phyloP scores from a whole-genome alignment of 2,329 filamentous ascomycete genomes.

The Colletotrichum cuscutae region DNA sequence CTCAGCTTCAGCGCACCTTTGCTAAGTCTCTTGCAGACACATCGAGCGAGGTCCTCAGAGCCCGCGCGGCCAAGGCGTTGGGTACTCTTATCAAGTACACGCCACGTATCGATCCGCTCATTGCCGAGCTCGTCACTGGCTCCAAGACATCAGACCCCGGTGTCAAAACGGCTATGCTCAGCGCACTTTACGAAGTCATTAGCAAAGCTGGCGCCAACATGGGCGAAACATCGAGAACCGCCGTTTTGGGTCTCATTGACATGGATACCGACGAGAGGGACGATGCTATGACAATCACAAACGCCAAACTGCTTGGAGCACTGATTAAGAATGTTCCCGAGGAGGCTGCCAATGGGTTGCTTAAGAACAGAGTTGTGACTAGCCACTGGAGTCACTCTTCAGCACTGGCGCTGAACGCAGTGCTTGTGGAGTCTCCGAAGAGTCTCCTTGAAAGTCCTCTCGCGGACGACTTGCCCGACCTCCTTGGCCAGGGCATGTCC shows the following conservation, averaged over 20 bases:
- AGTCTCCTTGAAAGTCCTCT: conserved; percentile 73
- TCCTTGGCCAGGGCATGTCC: conserved; percentile 82
- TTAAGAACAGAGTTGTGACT: conserved; percentile 82
- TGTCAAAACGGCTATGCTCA: conserved; percentile 95
- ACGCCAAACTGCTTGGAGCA: conserved; percentile 88
- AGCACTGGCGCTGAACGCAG: conserved; percentile 87
- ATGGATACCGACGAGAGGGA: conserved; percentile 81
- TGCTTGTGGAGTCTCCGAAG: conserved; percentile 82
- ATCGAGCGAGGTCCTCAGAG: conserved; percentile 87
- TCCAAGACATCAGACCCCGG: conserved; percentile 89
- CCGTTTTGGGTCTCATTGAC: conserved; percentile 91
- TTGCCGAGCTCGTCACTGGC: conserved; percentile 91
- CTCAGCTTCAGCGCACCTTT: conserved; percentile 95
- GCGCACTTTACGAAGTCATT: conserved; percentile 94
- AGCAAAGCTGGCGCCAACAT: conserved; percentile 95
- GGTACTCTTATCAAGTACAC: conserved; percentile 97
- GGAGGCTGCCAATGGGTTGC: conserved; percentile 69
- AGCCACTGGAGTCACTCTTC: conserved; percentile 81
- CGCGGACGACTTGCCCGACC: conserved; percentile 77
- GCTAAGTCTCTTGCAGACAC: conserved; percentile 95
- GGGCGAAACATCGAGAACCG: conserved; percentile 87
- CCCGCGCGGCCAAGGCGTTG: conserved; percentile 90
- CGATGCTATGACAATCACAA: conserved; percentile 84
- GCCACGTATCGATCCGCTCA: conserved; percentile 92
- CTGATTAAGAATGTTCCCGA: conserved; percentile 86